Evolutionary conservation across 495 filamentous ascomycete species (phyloP).

Genomic region (Cetradonia linearis): DNA sequence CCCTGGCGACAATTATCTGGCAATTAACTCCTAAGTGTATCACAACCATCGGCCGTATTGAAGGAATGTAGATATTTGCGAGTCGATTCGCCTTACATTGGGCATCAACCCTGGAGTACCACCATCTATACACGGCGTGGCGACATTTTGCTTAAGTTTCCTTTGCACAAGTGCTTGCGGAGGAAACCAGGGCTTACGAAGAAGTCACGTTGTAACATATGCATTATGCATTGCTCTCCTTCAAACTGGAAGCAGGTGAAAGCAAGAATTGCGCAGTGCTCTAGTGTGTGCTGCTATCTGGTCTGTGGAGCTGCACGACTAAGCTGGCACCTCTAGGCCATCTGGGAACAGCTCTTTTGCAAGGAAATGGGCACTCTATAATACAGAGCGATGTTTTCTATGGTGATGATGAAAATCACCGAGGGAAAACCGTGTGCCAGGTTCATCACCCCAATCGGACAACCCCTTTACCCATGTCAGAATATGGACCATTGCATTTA

Average conservation of each 20-base stretch:
- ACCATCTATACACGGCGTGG: background rate
- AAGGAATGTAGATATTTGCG: too few species aligned
- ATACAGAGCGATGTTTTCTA: background rate
- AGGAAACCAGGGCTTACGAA: too few species aligned
- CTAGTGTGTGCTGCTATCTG: background rate
- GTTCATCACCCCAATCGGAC: background rate
- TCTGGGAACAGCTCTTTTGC: background rate
- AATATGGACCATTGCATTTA: background rate
- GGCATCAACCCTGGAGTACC: too few species aligned
- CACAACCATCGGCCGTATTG: too few species aligned
- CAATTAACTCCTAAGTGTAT: too few species aligned
- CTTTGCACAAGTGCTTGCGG: too few species aligned
- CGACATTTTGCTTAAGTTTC: too few species aligned
- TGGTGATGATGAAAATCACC: background rate
- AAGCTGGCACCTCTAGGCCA: background rate
- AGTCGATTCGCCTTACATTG: too few species aligned
- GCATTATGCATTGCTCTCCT: background rate
- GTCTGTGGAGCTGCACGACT: background rate
- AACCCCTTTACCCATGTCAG: background rate
- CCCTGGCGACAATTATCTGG: too few species aligned
- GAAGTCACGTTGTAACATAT: too few species aligned
- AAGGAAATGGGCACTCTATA: background rate
- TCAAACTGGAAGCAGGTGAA: background rate
- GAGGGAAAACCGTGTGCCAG: background rate
- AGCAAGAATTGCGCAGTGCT: background rate